Percentiles rank a stretch among this genome's conserved stretches.
phyloP scores from a whole-genome alignment of 441 rosid genomes.

The Melastoma candidum region DNA sequence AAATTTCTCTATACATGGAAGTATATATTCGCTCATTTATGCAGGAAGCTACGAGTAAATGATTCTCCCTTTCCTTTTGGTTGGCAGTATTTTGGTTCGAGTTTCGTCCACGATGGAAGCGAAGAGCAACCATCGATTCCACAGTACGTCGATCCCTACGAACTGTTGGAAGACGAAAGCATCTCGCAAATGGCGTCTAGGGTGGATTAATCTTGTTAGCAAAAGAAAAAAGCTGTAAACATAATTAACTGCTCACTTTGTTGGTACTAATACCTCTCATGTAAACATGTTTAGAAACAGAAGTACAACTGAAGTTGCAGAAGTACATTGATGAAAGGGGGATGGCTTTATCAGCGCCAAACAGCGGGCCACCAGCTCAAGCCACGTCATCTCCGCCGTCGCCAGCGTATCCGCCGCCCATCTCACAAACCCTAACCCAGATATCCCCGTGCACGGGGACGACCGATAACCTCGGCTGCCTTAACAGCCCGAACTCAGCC shows the following conservation, averaged over 20 bases:
- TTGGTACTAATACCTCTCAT: too few relatives aligned
- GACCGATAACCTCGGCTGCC: slow-evolving; percentile 90
- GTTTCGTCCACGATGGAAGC: slow-evolving; percentile 62
- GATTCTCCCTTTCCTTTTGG: not conserved
- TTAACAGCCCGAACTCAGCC: slow-evolving; percentile 52
- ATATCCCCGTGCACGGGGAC: slow-evolving; percentile 48
- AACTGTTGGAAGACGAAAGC: slow-evolving; percentile 80
- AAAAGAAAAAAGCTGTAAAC: too few relatives aligned
- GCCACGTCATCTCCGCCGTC: slow-evolving; percentile 23
- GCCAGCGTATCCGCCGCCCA: slow-evolving; percentile 38
- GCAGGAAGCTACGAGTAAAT: not conserved
- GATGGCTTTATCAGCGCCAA: too few relatives aligned
- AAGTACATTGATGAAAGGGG: too few relatives aligned
- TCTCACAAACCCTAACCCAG: slow-evolving; percentile 56
- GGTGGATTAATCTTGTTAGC: slow-evolving; percentile 23
- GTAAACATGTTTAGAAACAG: too few relatives aligned
- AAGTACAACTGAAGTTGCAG: too few relatives aligned
- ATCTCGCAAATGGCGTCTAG: slow-evolving; percentile 58
- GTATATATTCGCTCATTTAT: not conserved
- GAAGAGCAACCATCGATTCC: slow-evolving; percentile 33
- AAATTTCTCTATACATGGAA: too few relatives aligned
- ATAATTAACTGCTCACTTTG: too few relatives aligned
- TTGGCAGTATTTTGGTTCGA: slow-evolving; percentile 61
- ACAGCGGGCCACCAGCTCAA: too few relatives aligned
- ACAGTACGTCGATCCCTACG: slow-evolving; percentile 62